A percentile compares a stretch with the other conserved stretches of the same genome.
phyloP scores from a whole-genome alignment of 257 asterid genomes.

The Solanum chilense region DNA sequence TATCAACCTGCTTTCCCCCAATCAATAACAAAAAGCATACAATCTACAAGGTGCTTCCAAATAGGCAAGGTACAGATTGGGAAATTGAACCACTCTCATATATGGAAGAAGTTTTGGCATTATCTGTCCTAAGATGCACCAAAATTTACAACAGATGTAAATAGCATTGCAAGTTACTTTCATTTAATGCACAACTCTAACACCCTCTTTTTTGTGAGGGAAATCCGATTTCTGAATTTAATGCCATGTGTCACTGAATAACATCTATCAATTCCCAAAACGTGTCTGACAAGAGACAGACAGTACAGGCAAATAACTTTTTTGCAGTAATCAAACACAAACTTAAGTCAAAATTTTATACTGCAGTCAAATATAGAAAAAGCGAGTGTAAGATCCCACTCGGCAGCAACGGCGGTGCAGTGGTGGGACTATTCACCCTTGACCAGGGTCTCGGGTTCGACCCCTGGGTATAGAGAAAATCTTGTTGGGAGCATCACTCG shows the following conservation, averaged over 20 bases:
- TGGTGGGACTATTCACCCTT: no score
- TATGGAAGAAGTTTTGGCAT: background rate
- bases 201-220: background rate
- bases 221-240: background rate
- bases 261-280: background rate
- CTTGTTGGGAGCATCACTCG: no score
- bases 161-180: background rate
- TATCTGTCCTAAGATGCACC: background rate
- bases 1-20: background rate
- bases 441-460: no score
- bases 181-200: background rate
- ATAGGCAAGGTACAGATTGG: background rate
- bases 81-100: background rate
- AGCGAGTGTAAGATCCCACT: background rate
- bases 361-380: background rate
- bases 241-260: background rate
- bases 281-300: background rate
- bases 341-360: background rate
- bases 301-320: background rate
- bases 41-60: background rate
- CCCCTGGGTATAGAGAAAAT: no score
- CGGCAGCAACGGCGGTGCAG: background rate
- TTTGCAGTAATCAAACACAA: background rate
- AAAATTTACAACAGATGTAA: background rate
- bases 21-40: background rate